A percentile compares a stretch with the other conserved stretches of the same genome.
Conservation (phyloP, 441 rosid genomes). For the Pelargonium fulgidum region DNA sequence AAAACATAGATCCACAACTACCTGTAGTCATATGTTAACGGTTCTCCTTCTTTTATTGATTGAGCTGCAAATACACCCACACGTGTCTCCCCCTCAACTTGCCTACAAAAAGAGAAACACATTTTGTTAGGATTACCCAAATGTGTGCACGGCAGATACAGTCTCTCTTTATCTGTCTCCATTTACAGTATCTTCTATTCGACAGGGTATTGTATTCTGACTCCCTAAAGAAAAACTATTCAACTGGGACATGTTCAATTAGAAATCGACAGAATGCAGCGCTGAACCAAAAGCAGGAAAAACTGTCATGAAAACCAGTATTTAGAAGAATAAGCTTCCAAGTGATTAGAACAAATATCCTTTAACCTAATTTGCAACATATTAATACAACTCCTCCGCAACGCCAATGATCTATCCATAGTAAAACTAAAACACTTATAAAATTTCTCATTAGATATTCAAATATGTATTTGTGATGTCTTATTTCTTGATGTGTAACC, state of each 20-base stretch:
- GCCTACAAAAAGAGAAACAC: slow-evolving; percentile 42
- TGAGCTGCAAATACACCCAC: slow-evolving; percentile 92
- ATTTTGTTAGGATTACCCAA: slow-evolving; percentile 4
- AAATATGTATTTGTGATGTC: too few species aligned
- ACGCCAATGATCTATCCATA: too few species aligned
- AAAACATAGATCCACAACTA: slow-evolving; percentile 20
- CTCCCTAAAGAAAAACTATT: background rate
- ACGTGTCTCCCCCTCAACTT: slow-evolving; percentile 86
- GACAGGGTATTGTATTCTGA: background rate
- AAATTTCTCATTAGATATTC: too few species aligned
- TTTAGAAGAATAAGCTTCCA: background rate
- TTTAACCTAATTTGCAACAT: too few species aligned
- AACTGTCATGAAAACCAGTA: background rate
- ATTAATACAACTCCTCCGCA: too few species aligned
- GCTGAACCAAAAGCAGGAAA: background rate
- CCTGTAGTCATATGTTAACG: slow-evolving; percentile 94
- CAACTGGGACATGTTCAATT: too few species aligned
- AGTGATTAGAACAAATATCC: background rate
- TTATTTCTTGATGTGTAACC: too few species aligned
- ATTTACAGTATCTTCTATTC: background rate
- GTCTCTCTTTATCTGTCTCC: background rate
- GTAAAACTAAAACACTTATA: too few species aligned
- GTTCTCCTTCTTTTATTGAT: slow-evolving; percentile 65
- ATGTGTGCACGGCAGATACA: background rate
- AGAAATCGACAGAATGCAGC: too few species aligned